Percentiles rank a stretch among this genome's conserved stretches.
Conservation (phyloP, 805 yeast species). For the Candida insectorum region DNA sequence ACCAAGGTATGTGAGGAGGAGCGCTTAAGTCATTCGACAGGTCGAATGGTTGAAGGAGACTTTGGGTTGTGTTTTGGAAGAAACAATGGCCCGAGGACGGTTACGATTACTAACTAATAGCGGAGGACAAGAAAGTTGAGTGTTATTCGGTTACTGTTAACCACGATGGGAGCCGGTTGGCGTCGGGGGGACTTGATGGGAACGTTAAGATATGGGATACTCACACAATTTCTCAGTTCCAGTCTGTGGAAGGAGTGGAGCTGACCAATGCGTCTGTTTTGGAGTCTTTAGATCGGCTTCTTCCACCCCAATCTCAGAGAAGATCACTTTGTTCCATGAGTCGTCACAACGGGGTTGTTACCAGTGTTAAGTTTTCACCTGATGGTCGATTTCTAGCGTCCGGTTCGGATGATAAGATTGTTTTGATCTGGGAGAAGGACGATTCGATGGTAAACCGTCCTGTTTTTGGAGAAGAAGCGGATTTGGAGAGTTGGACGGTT, state of each 20-base stretch:
- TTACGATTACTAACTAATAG: conserved; percentile 34
- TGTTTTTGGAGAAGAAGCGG: conserved; percentile 64
- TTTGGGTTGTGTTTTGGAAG: not conserved
- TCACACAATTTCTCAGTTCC: conserved; percentile 47
- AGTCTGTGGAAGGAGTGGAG: conserved; percentile 15
- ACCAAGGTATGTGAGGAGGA: conserved; percentile 32
- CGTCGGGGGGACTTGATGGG: conserved; percentile 92
- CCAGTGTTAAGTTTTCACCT: conserved; percentile 89
- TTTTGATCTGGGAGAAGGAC: conserved; percentile 90
- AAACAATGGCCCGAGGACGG: not conserved
- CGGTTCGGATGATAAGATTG: conserved; percentile 92
- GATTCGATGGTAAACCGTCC: conserved; percentile 56
- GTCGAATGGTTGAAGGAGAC: too few species aligned
- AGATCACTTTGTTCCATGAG: conserved; percentile 84
- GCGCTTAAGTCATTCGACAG: too few species aligned
- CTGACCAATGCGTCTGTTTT: conserved; percentile 3
- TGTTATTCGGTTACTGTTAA: conserved; percentile 80
- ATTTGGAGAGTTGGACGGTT: conserved; percentile 92
- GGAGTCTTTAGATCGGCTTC: conserved; percentile 7
- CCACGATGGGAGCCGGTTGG: conserved; percentile 79
- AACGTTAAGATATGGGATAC: conserved; percentile 87
- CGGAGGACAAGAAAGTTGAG: conserved; percentile 77
- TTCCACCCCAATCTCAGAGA: conserved; percentile 22
- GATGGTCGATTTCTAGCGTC: conserved; percentile 88
- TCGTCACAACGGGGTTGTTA: conserved; percentile 95